Base-by-base conservation (phyloP, 1,284 basidiomycete genomes). In the Lignosus rhinocerotis region DNA sequence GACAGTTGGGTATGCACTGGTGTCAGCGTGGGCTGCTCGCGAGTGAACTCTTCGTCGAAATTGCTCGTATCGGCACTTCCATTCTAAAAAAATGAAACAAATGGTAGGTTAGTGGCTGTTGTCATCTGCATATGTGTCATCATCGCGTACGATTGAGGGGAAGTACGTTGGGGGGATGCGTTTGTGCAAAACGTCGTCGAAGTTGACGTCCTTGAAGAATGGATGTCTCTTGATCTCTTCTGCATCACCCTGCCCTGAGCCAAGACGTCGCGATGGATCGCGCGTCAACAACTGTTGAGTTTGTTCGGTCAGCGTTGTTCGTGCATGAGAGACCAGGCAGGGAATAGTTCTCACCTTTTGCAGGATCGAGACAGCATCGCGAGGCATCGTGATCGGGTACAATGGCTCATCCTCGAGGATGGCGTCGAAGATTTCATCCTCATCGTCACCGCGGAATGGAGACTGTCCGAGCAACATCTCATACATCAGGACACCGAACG, bases 331-430 rank as follows among this genome's bases (percentile, higher is more conserved):
- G 17, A 38, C 3, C 36, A 38, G 11, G 9, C 11, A 10, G 11
- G 16, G 2, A 16, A 38, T 38, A 17, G 36, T 16, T 11, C 53
- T 39, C 63, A 93, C 93, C 81, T 96, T 94, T 72, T 98, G 95
- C 59, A 99, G 74, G 51, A 99, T 92, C 21, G 94, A 95, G 50
- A 99, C 96, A 16, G 95, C 96, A 69, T 98, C 96, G 55, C 94
- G 85, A 7, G 96, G 97, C 97, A 99, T 99, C n/a, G 97, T 98
- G 69, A 99, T 97, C 2, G 97, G 97, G 76, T 99, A 99, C 63
- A 99, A 74, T 43, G 96, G 96, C 72, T 99, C 97, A 72, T 99
- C 97, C 73, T 99, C 97, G 53, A 99, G 77, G 69, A 99, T 99
- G 41, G 97, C 97, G 74, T 99, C 97, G 72, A 99, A 99, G 65